Evolutionary conservation across 2,329 filamentous ascomycete genomes (phyloP).

Genomic region (Phyllosticta citrichinensis): DNA sequence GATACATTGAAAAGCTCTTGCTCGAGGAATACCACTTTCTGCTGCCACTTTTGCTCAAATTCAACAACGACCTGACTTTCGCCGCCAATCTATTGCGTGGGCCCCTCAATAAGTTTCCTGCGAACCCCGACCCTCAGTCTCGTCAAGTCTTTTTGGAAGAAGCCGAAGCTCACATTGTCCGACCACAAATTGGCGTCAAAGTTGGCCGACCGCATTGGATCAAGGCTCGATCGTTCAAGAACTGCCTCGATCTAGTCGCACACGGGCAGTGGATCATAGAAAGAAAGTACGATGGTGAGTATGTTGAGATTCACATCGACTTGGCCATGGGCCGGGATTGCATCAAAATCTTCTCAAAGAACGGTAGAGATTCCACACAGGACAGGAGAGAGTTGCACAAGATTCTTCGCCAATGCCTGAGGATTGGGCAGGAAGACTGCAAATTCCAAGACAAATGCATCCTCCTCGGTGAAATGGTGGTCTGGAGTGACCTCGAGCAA

Average conservation of each 20-base stretch:
- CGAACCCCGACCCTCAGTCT: conserved; percentile 24
- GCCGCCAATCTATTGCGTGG: conserved; percentile 47
- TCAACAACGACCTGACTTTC: conserved; percentile 57
- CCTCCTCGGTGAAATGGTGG: conserved; percentile 71
- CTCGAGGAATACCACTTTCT: conserved; percentile 56
- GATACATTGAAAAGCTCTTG: conserved; percentile 32
- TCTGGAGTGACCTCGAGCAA: conserved; percentile 58
- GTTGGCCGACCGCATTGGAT: conserved; percentile 35
- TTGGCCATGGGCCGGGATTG: conserved; percentile 43
- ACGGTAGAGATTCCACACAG: conserved; percentile 74
- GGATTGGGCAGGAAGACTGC: conserved; percentile 49
- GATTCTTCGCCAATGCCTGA: conserved; percentile 54
- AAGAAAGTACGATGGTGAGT: conserved; percentile 79
- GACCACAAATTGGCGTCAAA: conserved; percentile 34
- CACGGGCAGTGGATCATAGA: conserved; percentile 61
- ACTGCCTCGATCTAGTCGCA: conserved; percentile 58
- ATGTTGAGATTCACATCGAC: conserved; percentile 80
- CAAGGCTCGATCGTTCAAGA: conserved; percentile 50
- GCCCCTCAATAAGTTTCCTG: conserved; percentile 28
- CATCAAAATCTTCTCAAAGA: conserved; percentile 84
- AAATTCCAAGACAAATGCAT: conserved; percentile 59
- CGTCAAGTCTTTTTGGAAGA: conserved; percentile 24
- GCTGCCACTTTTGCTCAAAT: conserved; percentile 58
- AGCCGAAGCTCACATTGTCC: conserved; percentile 27
- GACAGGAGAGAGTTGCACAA: conserved; percentile 56